Base-by-base conservation (phyloP, 1,139 yeast genomes). In the Magnusiomyces suaveolens region DNA sequence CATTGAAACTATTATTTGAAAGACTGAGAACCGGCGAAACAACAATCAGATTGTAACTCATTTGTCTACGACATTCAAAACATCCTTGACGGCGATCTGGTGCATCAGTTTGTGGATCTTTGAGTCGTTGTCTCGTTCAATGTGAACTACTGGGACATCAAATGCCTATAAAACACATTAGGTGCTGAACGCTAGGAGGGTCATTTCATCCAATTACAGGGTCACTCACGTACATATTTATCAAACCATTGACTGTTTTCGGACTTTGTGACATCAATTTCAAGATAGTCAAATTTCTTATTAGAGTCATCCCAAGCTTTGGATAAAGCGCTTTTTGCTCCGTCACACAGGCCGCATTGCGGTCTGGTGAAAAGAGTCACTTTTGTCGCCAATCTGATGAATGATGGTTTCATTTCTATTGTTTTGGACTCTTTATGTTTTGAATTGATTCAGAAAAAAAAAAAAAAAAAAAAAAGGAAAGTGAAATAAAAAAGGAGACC, bases 91-190 rank as follows among this genome's bases (percentile, higher is more conserved):
- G 56, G 81, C 72, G 55, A 89, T 76, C 56, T 82, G 77, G 69
- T 89, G 97, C 90, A 88, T 87, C 65, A 84, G 80, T 64, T 83
- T 84, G 16, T 77, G 75, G 43, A 66, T 69, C 50, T 74, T 75
- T 2, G 56, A 57, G 25, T 61, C 60, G 3, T 69, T 74, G 2
- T 71, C 71, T 56, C 81, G 68, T 60, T 82, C 84, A 20, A 87
- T 74, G 65, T 89, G 96, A 44, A 88, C 69, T 0, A 90, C 97
- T 0, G 97, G 97, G 1, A 89, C 90, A 65, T 90, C 97, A 68
- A 82, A 88, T 60, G 95, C 85, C 70, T 67, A 48, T 23, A 50
- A n/a, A 21, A 21, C 16, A n/a, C 2, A 18, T 8, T 10, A 6
- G 48, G 18, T n/a, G 23, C 8, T 18, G 18, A 29, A n/a, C n/a